Percentiles rank a stretch among this genome's conserved stretches.
These are phyloP conservation scores for Kwoniella sp. DNA, from an alignment of 768 basidiomycete species.

Conservation along the genomic window DNA sequence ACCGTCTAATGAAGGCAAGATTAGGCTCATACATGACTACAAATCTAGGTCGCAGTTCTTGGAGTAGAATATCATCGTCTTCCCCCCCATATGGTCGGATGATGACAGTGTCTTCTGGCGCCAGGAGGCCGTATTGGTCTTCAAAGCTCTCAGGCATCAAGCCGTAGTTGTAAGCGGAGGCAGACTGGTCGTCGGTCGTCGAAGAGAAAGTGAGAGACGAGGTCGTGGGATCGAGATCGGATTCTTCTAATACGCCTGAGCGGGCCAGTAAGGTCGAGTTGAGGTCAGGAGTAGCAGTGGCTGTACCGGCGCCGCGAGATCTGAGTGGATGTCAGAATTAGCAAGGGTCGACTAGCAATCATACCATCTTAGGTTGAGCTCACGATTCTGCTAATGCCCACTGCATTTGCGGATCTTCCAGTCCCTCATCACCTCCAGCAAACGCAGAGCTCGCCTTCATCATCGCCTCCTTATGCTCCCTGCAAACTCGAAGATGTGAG, in stretches of 20 bases:
- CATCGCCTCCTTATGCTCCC: slow-evolving; percentile 35
- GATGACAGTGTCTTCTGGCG: slow-evolving; percentile 76
- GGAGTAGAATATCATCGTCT: slow-evolving; percentile 81
- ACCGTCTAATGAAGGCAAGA: slow-evolving; percentile 84
- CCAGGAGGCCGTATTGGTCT: slow-evolving; percentile 73
- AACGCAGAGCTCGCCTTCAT: slow-evolving; percentile 42
- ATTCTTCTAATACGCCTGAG: slow-evolving; percentile 43
- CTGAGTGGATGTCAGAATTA: background rate
- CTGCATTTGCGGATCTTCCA: slow-evolving; percentile 32
- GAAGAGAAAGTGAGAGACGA: slow-evolving; percentile 11
- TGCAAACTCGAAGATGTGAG: slow-evolving; percentile 6
- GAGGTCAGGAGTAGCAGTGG: slow-evolving; percentile 19
- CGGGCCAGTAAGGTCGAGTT: slow-evolving; percentile 28
- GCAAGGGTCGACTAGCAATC: no score
- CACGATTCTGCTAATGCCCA: slow-evolving; percentile 38
- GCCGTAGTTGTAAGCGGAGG: slow-evolving; percentile 20
- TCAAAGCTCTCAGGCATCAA: slow-evolving; percentile 65
- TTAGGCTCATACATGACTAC: slow-evolving; percentile 95
- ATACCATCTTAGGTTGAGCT: slow-evolving; percentile 10
- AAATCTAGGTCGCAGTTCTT: slow-evolving; percentile 85
- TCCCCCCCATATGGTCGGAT: slow-evolving; percentile 89
- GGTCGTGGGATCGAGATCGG: slow-evolving; percentile 38
- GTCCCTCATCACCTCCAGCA: slow-evolving; percentile 27
- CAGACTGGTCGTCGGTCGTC: background rate
- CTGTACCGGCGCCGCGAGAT: slow-evolving; percentile 7